phyloP scores from a whole-genome alignment of 1,139 yeast genomes.

The Lodderomyces metapsilosis region DNA sequence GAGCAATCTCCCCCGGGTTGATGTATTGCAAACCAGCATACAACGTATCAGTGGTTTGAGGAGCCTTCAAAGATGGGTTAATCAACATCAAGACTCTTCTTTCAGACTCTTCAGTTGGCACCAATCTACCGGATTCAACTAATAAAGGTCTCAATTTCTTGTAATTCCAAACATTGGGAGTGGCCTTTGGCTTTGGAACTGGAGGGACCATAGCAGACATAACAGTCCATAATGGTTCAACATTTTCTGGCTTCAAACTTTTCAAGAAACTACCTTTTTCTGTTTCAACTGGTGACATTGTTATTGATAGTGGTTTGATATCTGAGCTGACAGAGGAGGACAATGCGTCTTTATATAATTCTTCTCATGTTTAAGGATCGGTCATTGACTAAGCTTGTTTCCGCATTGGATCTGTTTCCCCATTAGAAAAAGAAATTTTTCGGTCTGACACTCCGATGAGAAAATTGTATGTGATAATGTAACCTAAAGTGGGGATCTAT shows the following conservation, averaged over 20 bases:
- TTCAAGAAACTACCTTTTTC: neutral
- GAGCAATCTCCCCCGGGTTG: slow-evolving; percentile 1
- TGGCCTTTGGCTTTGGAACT: neutral
- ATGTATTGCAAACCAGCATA: slow-evolving; percentile 1
- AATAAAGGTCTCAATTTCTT: neutral
- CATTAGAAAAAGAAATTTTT: too few species aligned
- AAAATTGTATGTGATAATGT: too few species aligned
- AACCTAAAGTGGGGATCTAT: too few species aligned
- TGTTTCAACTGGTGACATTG: too few species aligned
- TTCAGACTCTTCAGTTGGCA: neutral
- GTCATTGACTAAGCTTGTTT: too few species aligned
- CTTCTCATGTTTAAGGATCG: too few species aligned
- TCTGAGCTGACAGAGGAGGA: too few species aligned
- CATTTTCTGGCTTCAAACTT: slow-evolving; percentile 1
- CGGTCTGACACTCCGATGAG: too few species aligned
- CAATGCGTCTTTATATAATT: too few species aligned
- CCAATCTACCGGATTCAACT: slow-evolving; percentile 1
- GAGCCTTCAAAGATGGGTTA: neutral
- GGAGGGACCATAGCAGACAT: slow-evolving; percentile 2
- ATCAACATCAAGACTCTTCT: slow-evolving; percentile 1
- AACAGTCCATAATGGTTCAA: slow-evolving; percentile 1
- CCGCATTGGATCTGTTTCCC: too few species aligned
- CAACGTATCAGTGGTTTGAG: neutral
- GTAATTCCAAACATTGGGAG: neutral
- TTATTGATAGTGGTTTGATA: too few species aligned